These are phyloP conservation scores for Cladosporium sp. DNA, from an alignment of 2,329 filamentous ascomycete genomes.

Conservation along the genomic window DNA sequence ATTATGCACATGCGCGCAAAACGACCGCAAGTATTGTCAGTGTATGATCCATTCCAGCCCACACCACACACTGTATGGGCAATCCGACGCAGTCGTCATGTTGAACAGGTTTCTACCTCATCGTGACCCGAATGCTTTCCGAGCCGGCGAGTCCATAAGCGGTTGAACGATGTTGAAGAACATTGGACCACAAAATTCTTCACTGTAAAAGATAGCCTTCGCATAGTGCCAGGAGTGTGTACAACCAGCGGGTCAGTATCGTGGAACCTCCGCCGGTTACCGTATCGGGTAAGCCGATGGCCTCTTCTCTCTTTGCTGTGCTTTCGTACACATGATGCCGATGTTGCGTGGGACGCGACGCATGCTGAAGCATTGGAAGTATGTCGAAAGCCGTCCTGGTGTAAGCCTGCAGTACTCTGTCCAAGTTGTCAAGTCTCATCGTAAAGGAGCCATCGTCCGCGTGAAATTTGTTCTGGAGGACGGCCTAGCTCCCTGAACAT, in stretches of 20 bases:
- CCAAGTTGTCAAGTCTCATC: neutral
- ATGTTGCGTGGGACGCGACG: neutral
- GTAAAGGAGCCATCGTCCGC: neutral
- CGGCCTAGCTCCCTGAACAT: neutral
- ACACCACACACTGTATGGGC: neutral
- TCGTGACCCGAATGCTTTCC: neutral
- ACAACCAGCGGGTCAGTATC: neutral
- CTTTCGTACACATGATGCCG: neutral
- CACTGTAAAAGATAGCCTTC: neutral
- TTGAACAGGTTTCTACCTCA: conserved; percentile 9
- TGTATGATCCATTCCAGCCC: conserved; percentile 11
- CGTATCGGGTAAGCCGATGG: conserved; percentile 9
- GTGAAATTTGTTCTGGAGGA: neutral
- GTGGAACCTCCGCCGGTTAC: neutral
- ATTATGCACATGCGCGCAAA: conserved; percentile 8
- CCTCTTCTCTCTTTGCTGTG: neutral
- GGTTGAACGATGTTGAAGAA: neutral
- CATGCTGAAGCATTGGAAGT: neutral
- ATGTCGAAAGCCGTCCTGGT: neutral
- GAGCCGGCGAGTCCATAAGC: neutral
- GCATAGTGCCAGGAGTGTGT: neutral
- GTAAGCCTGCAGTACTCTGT: neutral
- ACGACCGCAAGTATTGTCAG: neutral
- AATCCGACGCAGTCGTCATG: conserved; percentile 2
- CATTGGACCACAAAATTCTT: neutral